These are phyloP conservation scores for Botryosphaeria dothidea DNA, from an alignment of 2,329 filamentous ascomycete genomes.

Conservation along the genomic window DNA sequence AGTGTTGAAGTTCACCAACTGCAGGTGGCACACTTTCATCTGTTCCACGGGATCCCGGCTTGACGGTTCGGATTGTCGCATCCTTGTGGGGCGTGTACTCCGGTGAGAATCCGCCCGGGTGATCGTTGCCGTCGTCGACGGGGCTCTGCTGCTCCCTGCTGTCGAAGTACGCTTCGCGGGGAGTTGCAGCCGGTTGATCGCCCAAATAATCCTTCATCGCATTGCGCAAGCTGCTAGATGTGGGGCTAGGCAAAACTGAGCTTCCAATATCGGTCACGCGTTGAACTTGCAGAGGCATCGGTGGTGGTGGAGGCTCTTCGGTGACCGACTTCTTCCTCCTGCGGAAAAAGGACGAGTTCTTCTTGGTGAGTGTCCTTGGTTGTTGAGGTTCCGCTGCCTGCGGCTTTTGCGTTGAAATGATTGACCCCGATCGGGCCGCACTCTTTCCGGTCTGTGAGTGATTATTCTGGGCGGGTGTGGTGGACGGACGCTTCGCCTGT, in stretches of 20 bases:
- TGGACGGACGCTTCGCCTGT: constrained; percentile 14
- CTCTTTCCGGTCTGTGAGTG: constrained; percentile 17
- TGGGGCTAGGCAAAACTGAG: constrained; percentile 42
- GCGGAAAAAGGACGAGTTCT: constrained; percentile 91
- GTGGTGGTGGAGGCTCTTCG: constrained; percentile 64
- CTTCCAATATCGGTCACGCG: constrained; percentile 30
- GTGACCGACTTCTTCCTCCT: constrained; percentile 86
- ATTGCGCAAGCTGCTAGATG: constrained; percentile 77
- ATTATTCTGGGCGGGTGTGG: constrained; percentile 13
- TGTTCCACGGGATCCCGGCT: constrained; percentile 44
- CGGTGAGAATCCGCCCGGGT: constrained; percentile 67
- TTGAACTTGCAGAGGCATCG: constrained; percentile 49
- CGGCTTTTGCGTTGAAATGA: background rate
- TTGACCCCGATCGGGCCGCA: background rate
- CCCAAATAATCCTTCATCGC: constrained; percentile 83
- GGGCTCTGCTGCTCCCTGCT: constrained; percentile 29
- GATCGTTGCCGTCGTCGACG: constrained; percentile 32
- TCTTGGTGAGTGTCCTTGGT: constrained; percentile 68
- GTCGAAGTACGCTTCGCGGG: constrained; percentile 30
- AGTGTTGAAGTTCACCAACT: constrained; percentile 29
- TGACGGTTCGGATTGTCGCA: constrained; percentile 69
- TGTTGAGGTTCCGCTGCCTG: constrained; percentile 13
- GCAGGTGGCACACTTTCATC: constrained; percentile 17
- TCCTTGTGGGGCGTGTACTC: constrained; percentile 73
- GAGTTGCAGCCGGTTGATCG: constrained; percentile 27